These are phyloP conservation scores for Alloteropsis angusta DNA, from an alignment of 202 grass and related monocot genomes.

Conservation along the genomic window DNA sequence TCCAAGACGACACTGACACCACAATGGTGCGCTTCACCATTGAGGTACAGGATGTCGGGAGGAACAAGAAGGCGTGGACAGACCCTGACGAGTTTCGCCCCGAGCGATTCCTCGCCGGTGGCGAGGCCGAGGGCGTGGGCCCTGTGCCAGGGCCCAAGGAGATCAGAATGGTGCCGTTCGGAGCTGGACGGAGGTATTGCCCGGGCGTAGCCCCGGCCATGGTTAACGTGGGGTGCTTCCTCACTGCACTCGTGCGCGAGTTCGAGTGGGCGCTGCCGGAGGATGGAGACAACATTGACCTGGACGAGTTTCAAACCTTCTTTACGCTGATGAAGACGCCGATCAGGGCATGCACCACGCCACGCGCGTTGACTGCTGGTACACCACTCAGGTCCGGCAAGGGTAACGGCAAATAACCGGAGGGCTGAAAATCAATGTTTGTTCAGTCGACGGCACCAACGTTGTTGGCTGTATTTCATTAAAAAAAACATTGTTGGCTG, in stretches of 20 bases:
- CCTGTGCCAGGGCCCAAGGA: background rate
- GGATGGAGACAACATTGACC: background rate
- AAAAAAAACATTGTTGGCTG: too few relatives aligned
- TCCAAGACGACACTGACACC: too few relatives aligned
- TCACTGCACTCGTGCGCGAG: background rate
- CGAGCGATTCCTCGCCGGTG: background rate
- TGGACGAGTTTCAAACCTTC: background rate
- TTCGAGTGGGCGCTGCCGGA: background rate
- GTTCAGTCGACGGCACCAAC: too few relatives aligned
- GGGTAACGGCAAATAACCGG: too few relatives aligned
- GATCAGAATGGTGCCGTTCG: background rate
- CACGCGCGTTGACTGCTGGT: background rate
- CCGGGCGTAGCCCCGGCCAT: background rate
- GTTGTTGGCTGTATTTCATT: too few relatives aligned
- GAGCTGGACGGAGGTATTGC: background rate
- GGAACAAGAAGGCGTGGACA: background rate
- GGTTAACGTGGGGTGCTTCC: background rate
- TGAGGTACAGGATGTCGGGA: background rate
- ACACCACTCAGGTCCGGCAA: too few relatives aligned
- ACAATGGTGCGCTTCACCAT: background rate
- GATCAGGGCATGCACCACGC: background rate
- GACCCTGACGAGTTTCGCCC: background rate
- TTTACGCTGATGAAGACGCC: background rate
- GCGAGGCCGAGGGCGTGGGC: background rate
- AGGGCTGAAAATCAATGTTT: too few relatives aligned